Conservation (phyloP, 352 stramenopile species). For the Plasmopara viticola region DNA sequence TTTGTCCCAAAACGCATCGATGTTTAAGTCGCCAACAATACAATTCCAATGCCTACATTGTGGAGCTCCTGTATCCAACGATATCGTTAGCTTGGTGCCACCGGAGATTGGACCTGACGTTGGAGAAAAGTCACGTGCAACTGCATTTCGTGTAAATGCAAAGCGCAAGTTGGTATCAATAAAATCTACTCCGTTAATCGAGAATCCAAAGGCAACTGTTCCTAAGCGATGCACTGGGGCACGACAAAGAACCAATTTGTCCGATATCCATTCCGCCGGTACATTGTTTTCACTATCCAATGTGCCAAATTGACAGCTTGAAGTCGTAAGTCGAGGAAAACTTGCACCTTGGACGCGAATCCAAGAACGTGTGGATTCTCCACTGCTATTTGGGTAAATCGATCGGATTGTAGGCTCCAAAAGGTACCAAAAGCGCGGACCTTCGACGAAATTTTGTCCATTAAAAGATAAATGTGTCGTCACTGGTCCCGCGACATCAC, state of each 20-base stretch:
- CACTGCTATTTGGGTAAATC: constrained; percentile 19
- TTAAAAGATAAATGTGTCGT: constrained; percentile 29
- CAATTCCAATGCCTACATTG: constrained; percentile 26
- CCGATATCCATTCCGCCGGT: constrained; percentile 25
- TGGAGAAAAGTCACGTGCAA: constrained; percentile 14
- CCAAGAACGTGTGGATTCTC: constrained; percentile 10
- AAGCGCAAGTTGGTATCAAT: constrained; percentile 26
- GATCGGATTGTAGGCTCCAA: constrained; percentile 17
- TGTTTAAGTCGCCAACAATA: constrained; percentile 16
- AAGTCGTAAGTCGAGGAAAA: constrained; percentile 32
- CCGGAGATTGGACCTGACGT: constrained; percentile 23
- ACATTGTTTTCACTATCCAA: background rate
- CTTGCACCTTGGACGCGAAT: constrained; percentile 18
- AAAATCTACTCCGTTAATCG: constrained; percentile 49
- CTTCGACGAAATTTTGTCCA: constrained; percentile 33
- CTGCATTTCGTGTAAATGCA: constrained; percentile 15
- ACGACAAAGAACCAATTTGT: constrained; percentile 19
- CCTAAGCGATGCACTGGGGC: constrained; percentile 21
- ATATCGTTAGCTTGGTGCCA: constrained; percentile 28
- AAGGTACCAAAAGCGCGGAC: constrained; percentile 37
- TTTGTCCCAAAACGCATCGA: constrained; percentile 9
- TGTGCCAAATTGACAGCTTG: constrained; percentile 43
- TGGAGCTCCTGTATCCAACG: constrained; percentile 2
- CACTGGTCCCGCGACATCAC: constrained; percentile 3
- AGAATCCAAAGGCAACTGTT: constrained; percentile 32